Conservation (phyloP, 257 asterid species). For the Solanum clarkiae region DNA sequence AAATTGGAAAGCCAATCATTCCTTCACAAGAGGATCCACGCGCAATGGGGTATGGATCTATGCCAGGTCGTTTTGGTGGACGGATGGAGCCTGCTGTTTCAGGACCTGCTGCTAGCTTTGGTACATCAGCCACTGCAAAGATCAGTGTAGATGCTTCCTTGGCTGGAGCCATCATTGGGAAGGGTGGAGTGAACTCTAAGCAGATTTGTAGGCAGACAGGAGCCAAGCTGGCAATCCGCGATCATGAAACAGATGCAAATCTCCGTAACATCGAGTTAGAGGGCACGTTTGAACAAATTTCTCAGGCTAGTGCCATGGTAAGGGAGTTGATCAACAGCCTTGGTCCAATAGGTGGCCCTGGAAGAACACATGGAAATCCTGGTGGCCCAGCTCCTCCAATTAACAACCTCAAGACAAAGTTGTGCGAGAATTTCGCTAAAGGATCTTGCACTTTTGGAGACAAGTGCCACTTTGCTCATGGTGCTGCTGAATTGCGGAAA, state of each 20-base stretch:
- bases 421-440: conserved; percentile 66
- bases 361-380: conserved; percentile 9
- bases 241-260: conserved; percentile 64
- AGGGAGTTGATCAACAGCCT: conserved; percentile 51
- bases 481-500: conserved; percentile 63
- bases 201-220: conserved; percentile 86
- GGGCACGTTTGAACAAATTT: conserved; percentile 72
- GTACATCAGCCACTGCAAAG: conserved; percentile 74
- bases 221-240: conserved; percentile 57
- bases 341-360: conserved; percentile 25
- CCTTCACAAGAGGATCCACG: conserved; percentile 53
- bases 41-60: conserved; percentile 29
- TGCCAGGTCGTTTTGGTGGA: conserved; percentile 33
- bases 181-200: conserved; percentile 84
- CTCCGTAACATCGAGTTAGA: conserved; percentile 78
- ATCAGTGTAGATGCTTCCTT: conserved; percentile 74
- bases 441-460: conserved; percentile 98
- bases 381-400: conserved; percentile 41
- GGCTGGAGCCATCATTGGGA: conserved; percentile 86
- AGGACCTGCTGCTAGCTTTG: conserved; percentile 54
- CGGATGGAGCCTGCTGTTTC: conserved; percentile 33
- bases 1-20: conserved; percentile 45
- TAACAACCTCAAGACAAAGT: conserved; percentile 64
- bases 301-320: conserved; percentile 72
- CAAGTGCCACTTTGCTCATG: conserved; percentile 91